phyloP scores from a whole-genome alignment of 2,329 filamentous ascomycete species.

The Metarhizium album region DNA sequence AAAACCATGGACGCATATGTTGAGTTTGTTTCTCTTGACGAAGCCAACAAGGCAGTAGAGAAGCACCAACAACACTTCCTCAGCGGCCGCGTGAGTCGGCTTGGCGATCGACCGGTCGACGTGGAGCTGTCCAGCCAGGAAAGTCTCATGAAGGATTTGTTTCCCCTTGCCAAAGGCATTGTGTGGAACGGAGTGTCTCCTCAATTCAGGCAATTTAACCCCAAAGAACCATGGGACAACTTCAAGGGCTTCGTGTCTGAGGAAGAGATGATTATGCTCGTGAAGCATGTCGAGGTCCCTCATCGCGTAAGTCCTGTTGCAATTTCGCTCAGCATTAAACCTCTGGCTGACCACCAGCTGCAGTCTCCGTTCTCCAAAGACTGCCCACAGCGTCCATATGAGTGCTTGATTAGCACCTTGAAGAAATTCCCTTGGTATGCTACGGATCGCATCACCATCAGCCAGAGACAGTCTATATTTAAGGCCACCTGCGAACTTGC shows the following conservation, averaged over 20 bases:
- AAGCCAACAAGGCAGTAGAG: slow-evolving; percentile 43
- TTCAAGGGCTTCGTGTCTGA: slow-evolving; percentile 51
- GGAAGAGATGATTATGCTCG: slow-evolving; percentile 54
- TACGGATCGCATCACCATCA: slow-evolving; percentile 44
- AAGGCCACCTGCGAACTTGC: slow-evolving; percentile 39
- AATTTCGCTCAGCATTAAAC: background rate
- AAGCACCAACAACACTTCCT: slow-evolving; percentile 30
- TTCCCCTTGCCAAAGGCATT: slow-evolving; percentile 46
- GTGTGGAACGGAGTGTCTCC: slow-evolving; percentile 42
- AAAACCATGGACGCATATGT: slow-evolving; percentile 54
- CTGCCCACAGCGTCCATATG: slow-evolving; percentile 54
- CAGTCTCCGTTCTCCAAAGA: slow-evolving; percentile 50
- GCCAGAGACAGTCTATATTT: slow-evolving; percentile 43
- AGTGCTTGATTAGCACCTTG: slow-evolving; percentile 53
- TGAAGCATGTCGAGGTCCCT: slow-evolving; percentile 52
- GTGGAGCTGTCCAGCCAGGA: slow-evolving; percentile 46
- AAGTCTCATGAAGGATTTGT: slow-evolving; percentile 50
- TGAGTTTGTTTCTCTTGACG: slow-evolving; percentile 42
- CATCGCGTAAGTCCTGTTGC: slow-evolving; percentile 41
- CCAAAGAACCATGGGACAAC: slow-evolving; percentile 33
- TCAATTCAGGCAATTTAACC: slow-evolving; percentile 22
- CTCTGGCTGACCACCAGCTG: slow-evolving; percentile 1
- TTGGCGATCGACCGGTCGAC: slow-evolving; percentile 48
- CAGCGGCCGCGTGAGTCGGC: slow-evolving; percentile 32
- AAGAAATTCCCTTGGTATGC: slow-evolving; percentile 54